Evolutionary conservation across 2,329 filamentous ascomycete genomes (phyloP), one percentile per base, ranked within the genome.

Genomic region (Bisporella sp.): DNA sequence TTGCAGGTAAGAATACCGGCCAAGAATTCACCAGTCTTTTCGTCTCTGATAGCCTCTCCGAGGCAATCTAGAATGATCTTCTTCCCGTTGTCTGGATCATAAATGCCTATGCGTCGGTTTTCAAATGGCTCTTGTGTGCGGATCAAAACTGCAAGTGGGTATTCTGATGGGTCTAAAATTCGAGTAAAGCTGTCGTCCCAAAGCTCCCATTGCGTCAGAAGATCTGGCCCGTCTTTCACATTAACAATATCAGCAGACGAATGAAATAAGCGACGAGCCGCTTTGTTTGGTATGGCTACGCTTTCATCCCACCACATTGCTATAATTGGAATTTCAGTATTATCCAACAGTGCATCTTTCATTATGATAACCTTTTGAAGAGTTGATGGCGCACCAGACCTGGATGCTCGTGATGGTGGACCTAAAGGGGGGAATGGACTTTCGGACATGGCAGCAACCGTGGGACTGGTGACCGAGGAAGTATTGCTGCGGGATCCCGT

Each of bases 251-350:
- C 70, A 4, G 68, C 66, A 11, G 71, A 64, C 7, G 68, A 65
- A 29, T 69, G 62, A 52, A 82, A 73, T n/a, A 84, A 65, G 4
- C 69, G 65, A 9, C 76, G 70, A 9, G 78, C 62, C 40, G 63
- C 63, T 57, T 77, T 79, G 61, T 92, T 92, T 4, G 86, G 83
- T 41, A 89, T 82, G 0, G 80, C 82, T 44, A 89, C 81, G 45
- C 79, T 85, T 48, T 85, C 81, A 57, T 92, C 87, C 62, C 84
- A 85, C 87, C 87, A 91, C 81, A 90, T 87, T 29, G 85, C 84
- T 42, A 90, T 71, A 28, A 89, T 84, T 0, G 87, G 87, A 62
- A 88, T 82, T 54, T 81, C 78, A 30, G 87, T 87, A 39, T 82
- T 87, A 62, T 89, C 85, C 5, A 92, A 70, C 21, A 91, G 73